Conservation (phyloP, 495 filamentous ascomycete species). For the Thermochaetoides thermophila region DNA sequence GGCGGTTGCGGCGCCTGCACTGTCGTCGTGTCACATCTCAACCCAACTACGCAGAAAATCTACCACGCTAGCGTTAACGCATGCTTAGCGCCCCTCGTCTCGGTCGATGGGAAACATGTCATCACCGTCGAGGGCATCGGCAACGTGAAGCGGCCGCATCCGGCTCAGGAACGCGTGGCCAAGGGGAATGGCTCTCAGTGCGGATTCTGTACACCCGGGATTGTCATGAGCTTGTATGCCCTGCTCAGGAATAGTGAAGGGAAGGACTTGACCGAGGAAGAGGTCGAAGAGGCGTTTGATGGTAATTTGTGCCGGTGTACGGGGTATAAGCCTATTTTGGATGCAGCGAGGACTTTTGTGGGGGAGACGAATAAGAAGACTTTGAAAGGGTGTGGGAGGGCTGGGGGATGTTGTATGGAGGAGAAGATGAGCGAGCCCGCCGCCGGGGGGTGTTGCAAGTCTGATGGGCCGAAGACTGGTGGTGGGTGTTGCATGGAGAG, state of each 20-base stretch:
- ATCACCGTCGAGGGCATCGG: constrained; percentile 98
- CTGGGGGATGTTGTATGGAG: too few species aligned
- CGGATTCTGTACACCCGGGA: constrained; percentile 89
- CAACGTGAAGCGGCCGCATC: constrained; percentile 72
- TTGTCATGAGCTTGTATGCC: constrained; percentile 90
- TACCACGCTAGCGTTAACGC: constrained; percentile 92
- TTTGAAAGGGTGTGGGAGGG: too few species aligned
- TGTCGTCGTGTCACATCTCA: constrained; percentile 84
- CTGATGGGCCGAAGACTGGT: constrained; percentile 48
- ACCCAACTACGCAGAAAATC: constrained; percentile 76
- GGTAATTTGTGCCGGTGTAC: constrained; percentile 95
- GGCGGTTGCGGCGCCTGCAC: constrained; percentile 96
- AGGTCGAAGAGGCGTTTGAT: constrained; percentile 83
- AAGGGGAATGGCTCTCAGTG: constrained; percentile 54
- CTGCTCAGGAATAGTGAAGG: constrained; percentile 64
- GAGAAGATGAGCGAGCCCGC: too few species aligned
- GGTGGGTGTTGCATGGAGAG: constrained; percentile 53
- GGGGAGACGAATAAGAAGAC: too few species aligned
- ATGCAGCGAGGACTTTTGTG: constrained; percentile 74
- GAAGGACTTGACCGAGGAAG: constrained; percentile 51
- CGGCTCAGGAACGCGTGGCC: constrained; percentile 81
- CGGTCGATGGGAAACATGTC: constrained; percentile 94
- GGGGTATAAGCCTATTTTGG: constrained; percentile 85
- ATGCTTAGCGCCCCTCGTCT: constrained; percentile 81
- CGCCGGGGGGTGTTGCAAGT: too few species aligned